Percentiles rank a stretch among this genome's conserved stretches.
phyloP scores from a whole-genome alignment of 352 stramenopile genomes.

The Globisporangium okanoganense region DNA sequence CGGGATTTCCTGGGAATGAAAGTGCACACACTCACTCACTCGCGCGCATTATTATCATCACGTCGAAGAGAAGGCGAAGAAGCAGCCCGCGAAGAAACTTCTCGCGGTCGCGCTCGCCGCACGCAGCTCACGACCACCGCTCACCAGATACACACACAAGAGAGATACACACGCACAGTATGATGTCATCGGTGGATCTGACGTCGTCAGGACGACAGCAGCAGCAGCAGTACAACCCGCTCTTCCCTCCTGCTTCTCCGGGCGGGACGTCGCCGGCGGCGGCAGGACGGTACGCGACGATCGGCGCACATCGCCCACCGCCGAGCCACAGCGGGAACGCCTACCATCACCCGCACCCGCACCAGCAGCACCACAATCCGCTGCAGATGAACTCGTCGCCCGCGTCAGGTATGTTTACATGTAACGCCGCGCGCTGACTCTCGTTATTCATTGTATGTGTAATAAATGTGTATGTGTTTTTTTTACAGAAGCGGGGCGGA shows the following conservation, averaged over 20 bases:
- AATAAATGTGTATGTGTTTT: too few species aligned
- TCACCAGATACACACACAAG: background rate
- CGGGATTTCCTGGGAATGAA: constrained; percentile 7
- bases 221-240: constrained; percentile 7
- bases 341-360: constrained; percentile 1
- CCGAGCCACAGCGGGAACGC: background rate
- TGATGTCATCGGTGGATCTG: constrained; percentile 17
- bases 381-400: constrained; percentile 8
- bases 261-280: background rate
- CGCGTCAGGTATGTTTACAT: constrained; percentile 11
- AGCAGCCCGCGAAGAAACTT: constrained; percentile 7
- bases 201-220: constrained; percentile 1
- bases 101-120: background rate
- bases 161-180: background rate
- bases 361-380: constrained; percentile 1
- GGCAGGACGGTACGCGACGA: constrained; percentile 8
- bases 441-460: background rate
- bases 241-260: background rate
- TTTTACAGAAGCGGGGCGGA: constrained; percentile 37
- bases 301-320: constrained; percentile 7
- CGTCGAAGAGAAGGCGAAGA: background rate
- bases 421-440: background rate
- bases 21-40: background rate
- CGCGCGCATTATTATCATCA: constrained; percentile 1
- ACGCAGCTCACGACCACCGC: background rate